phyloP scores from a whole-genome alignment of 495 filamentous ascomycete genomes.

The Xylaria cubensis region DNA sequence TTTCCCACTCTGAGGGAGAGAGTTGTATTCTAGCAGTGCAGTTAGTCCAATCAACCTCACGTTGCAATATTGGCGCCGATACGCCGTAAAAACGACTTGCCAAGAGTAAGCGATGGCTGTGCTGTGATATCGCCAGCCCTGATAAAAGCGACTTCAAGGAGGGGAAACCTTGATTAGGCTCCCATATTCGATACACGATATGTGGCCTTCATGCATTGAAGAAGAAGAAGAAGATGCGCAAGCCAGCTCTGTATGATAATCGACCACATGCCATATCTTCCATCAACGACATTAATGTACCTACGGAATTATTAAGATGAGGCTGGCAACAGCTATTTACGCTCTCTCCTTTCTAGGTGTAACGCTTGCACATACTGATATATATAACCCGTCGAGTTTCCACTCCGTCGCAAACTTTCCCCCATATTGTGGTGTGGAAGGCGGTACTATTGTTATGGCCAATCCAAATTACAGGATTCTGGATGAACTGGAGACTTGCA shows the following conservation, averaged over 20 bases:
- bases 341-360: not conserved
- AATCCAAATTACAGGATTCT: conserved; percentile 14
- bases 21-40: not conserved
- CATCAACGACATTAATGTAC: not conserved
- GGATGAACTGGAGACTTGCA: conserved; percentile 15
- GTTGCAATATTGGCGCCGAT: not conserved
- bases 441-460: not conserved
- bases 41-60: not conserved
- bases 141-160: not conserved
- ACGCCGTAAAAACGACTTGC: conserved; percentile 3
- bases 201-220: not conserved
- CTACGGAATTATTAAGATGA: not conserved
- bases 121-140: not conserved
- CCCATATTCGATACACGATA: not conserved
- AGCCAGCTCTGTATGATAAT: too few species aligned
- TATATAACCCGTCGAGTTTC: not conserved
- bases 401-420: conserved; percentile 4
- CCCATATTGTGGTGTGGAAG: conserved; percentile 19
- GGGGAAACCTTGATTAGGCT: not conserved
- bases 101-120: conserved; percentile 4
- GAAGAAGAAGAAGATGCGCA: not conserved
- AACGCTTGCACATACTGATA: not conserved
- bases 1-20: not conserved
- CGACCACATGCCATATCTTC: not conserved
- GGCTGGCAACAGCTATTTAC: not conserved